These are phyloP conservation scores for Jatropha curcas DNA, from an alignment of 345 rosid genomes.

Conservation along the genomic window DNA sequence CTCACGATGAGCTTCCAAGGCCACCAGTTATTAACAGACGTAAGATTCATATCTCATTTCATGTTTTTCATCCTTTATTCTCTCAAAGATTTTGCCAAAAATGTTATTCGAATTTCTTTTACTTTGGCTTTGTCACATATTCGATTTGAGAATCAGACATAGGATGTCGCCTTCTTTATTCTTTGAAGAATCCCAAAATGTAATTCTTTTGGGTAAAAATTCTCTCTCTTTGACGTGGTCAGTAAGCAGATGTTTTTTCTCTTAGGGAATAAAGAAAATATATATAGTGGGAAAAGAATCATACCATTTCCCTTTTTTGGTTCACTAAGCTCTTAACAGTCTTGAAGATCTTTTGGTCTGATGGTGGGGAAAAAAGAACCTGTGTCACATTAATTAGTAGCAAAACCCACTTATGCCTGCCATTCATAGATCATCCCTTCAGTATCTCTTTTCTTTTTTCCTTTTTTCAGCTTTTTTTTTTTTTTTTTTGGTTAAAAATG, in stretches of 20 bases:
- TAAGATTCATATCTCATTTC: conserved; percentile 45
- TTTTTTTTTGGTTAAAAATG: too few relatives aligned
- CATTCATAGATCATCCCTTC: conserved; percentile 2
- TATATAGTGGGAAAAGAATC: conserved; percentile 7
- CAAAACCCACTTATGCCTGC: conserved; percentile 15
- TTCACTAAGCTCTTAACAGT: neutral
- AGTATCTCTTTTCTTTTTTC: neutral
- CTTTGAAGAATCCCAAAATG: neutral
- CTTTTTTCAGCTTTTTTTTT: too few relatives aligned
- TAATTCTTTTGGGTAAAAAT: neutral
- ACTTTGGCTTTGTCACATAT: neutral
- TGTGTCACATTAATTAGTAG: neutral
- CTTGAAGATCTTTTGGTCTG: neutral
- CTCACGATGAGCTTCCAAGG: conserved; percentile 63
- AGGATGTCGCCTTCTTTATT: neutral
- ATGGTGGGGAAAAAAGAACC: conserved; percentile 6
- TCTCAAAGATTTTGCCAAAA: neutral
- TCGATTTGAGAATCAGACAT: neutral
- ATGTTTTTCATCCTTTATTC: conserved; percentile 7
- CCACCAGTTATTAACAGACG: conserved; percentile 82
- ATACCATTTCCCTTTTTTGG: conserved; percentile 15
- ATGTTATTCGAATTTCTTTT: neutral
- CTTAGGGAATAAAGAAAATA: neutral
- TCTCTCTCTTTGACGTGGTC: neutral
- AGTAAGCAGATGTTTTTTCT: neutral